Evolutionary conservation across 257 asterid genomes (phyloP).

Genomic region (Solanum corneliomulleri): DNA sequence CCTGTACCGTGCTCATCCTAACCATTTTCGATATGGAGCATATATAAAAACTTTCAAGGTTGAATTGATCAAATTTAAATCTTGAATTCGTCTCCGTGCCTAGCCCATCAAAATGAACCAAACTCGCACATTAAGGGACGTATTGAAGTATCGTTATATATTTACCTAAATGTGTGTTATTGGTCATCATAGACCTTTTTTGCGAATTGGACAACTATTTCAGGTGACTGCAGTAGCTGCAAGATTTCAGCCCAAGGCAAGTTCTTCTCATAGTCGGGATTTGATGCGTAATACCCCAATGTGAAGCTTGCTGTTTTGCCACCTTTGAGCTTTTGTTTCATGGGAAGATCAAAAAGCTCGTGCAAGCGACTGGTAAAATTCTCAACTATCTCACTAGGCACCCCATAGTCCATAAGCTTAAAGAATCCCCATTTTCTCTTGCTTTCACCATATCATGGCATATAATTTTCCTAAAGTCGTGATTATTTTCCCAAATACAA

Average conservation of each 20-base stretch:
- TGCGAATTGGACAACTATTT: conserved; percentile 5
- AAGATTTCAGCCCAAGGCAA: conserved; percentile 19
- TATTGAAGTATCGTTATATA: neutral
- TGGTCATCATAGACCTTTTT: conserved; percentile 4
- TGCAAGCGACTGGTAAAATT: neutral
- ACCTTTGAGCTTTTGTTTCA: conserved; percentile 16
- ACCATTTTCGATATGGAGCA: neutral
- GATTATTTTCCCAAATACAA: neutral
- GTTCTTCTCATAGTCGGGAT: conserved; percentile 5
- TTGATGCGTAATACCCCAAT: conserved; percentile 8
- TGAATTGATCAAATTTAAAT: neutral
- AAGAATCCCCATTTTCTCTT: conserved; percentile 13
- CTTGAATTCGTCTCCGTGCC: neutral
- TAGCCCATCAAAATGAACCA: neutral
- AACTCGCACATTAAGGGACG: neutral
- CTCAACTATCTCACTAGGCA: neutral
- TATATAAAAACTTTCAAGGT: neutral
- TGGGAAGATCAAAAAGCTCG: conserved; percentile 9
- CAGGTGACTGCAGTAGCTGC: conserved; percentile 15
- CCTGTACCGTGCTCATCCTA: neutral
- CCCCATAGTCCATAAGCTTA: conserved; percentile 15
- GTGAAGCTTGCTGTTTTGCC: conserved; percentile 3
- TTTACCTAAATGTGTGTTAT: conserved; percentile 5
- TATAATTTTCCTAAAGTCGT: neutral
- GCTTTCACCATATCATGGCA: conserved; percentile 13